Base-by-base conservation (phyloP, 805 yeast genomes). In the Jamesozyma spencerorum region DNA sequence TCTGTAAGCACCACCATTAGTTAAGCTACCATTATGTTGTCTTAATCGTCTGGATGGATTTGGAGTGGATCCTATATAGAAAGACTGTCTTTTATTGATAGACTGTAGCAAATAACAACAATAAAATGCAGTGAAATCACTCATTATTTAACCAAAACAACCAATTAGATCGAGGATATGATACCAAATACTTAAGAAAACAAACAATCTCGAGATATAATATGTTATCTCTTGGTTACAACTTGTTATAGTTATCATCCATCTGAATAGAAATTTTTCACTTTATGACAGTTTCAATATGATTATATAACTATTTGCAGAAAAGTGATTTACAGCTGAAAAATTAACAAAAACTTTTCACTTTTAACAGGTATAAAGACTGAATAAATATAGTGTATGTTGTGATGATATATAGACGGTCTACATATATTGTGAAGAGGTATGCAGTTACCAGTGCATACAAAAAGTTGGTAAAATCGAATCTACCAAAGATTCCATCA, bases 61-160 rank as follows among this genome's bases (percentile, higher is more conserved):
- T 1, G 92, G 90, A 0, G 94, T 82, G 1, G 94, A 84, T 0
- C 95, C 95, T 3, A 85, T 73, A 53, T 85, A 85, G 50, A 79
- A 78, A 8, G 82, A 72, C 31, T 65, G 65, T 18, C 75, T 74
- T 47, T 73, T 75, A 10, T 74, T 69, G 3, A 70, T 51, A 0
- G 90, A 81, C 45, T 76, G 75, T 8, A 85, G 62, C 2, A 85
- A 59, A 54, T 85, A 85, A 34, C 84, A 85, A 38, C 86, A 79
- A 56, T 85, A 85, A 42, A 83, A 73, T 2, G 40, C 30, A 8
- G 26, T 44, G 34, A 22, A 35, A n/a, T 31, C 41, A 34, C 37
- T 32, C 40, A 38, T 35, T 15, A n/a, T n/a, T n/a, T n/a, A n/a
- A n/a, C n/a, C n/a, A n/a, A n/a, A n/a, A n/a, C n/a, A n/a, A n/a